Evolutionary conservation across 257 asterid species (phyloP), one percentile per base, ranked within the genome.

Genomic region (Nicotiana sylvestris): DNA sequence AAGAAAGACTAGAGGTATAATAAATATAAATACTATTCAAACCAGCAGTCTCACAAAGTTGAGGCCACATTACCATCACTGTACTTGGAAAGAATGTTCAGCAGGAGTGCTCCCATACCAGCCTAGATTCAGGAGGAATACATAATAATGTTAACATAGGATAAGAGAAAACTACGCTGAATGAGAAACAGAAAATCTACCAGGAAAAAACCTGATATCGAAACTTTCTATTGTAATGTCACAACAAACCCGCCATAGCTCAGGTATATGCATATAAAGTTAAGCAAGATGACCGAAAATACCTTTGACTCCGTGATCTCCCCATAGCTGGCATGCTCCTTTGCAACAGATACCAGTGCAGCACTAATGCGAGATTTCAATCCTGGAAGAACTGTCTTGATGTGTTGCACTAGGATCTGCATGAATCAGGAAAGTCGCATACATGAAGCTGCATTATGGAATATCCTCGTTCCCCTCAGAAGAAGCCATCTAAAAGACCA

Each of bases 241-340:
- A 3, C 80, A 74, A 49, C 39, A 74, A 74, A 27, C 57, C 49
- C 16, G 39, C 80, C 8, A 49, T 49, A 46, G 43, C 7, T 25
- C 25, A 74, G 80, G 80, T 49, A 6, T 27, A 51, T 51, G 83
- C 78, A 29, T 49, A 30, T 32, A 65, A 65, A 64, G 30, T 49
- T 66, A 12, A 30, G 61, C 82, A 78, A 29, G 51, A 60, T 30
- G 9, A 65, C 53, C 29, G 56, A 37, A 51, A 5, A 56, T 78
- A 94, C 99, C 98, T 94, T 94, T 30, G 99, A 93, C 88, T 94
- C 99, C 2, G 95, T 90, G 81, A 93, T 90, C 84, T 93, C 98
- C 84, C 99, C 99, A 85, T 87, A 96, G 89, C 98, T 91, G 81
- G 99, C 94, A 81, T 93, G 94, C 92, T 96, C 99, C 88, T 96